A percentile compares a stretch with the other conserved stretches of the same genome.
phyloP scores from a whole-genome alignment of 306 rosid genomes.

The Abrus pulchellus region DNA sequence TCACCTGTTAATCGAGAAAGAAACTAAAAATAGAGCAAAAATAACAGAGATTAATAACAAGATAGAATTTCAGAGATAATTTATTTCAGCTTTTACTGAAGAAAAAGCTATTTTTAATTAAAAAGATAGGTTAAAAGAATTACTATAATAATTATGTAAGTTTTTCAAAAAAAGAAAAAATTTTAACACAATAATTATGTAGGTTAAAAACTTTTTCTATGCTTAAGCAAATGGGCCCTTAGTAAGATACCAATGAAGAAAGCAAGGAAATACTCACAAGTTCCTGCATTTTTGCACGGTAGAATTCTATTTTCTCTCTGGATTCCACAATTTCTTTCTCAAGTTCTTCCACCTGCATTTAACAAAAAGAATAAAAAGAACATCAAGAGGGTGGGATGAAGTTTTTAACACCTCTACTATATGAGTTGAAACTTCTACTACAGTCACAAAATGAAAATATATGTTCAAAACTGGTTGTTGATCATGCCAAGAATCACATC shows the following conservation, averaged over 20 bases:
- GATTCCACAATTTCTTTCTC: conserved; percentile 89
- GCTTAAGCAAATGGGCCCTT: not conserved
- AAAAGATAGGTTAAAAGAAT: not conserved
- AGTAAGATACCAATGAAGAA: conserved; percentile 42
- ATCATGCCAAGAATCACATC: too few relatives aligned
- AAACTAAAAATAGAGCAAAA: conserved; percentile 32
- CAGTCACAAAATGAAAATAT: too few relatives aligned
- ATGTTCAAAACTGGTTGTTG: too few relatives aligned
- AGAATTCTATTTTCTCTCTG: conserved; percentile 84
- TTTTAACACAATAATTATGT: too few relatives aligned
- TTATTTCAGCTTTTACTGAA: not conserved
- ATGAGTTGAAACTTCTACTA: too few relatives aligned
- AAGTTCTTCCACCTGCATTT: conserved; percentile 84
- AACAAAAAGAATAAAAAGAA: conserved; percentile 43
- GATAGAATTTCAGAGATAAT: conserved; percentile 3
- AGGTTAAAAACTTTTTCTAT: not conserved
- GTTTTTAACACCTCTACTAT: too few relatives aligned
- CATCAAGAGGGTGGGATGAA: too few relatives aligned
- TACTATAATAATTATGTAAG: not conserved
- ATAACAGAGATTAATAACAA: conserved; percentile 25
- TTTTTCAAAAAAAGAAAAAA: not conserved
- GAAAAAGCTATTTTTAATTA: not conserved
- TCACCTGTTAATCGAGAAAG: conserved; percentile 23
- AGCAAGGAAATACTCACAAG: conserved; percentile 72
- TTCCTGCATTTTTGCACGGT: conserved; percentile 91